A percentile compares a stretch with the other conserved stretches of the same genome.
Conservation (phyloP, 805 yeast species). For the Pichia deserticola region DNA sequence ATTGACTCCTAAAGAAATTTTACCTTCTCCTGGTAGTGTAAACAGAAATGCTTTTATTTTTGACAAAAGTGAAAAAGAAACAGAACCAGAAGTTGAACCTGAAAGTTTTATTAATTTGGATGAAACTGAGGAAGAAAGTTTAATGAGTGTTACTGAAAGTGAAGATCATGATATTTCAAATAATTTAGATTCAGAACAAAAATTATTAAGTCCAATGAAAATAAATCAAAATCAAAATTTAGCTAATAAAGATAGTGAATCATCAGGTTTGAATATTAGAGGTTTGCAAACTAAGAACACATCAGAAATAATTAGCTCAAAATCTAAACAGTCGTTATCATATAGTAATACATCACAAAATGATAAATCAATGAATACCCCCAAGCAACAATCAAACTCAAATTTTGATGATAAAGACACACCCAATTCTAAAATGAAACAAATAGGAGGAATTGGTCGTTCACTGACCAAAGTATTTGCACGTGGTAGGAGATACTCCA, state of each 20-base stretch:
- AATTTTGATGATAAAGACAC: slow-evolving; percentile 2
- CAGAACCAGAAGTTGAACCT: slow-evolving; percentile 13
- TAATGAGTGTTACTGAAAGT: slow-evolving; percentile 1
- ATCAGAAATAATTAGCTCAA: background rate
- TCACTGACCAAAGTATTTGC: slow-evolving; percentile 21
- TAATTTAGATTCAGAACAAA: background rate
- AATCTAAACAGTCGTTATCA: background rate
- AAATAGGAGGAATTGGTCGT: slow-evolving; percentile 14
- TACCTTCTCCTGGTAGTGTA: slow-evolving; percentile 6
- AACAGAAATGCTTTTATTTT: slow-evolving; percentile 9
- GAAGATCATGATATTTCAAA: background rate
- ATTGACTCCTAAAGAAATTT: background rate
- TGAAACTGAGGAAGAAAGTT: slow-evolving; percentile 15
- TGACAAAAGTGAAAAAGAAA: slow-evolving; percentile 3
- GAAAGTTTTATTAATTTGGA: slow-evolving; percentile 19
- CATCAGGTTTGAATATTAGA: slow-evolving; percentile 19
- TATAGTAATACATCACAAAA: background rate
- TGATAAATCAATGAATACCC: background rate
- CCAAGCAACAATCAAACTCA: slow-evolving; percentile 3
- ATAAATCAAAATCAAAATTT: background rate
- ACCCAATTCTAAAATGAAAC: slow-evolving; percentile 9
- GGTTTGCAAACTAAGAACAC: slow-evolving; percentile 11
- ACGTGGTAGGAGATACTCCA: slow-evolving; percentile 25
- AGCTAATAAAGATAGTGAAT: background rate
- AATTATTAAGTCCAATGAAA: slow-evolving; percentile 8